Percentiles rank a stretch among this genome's conserved stretches.
Conservation (phyloP, 2,329 filamentous ascomycete genomes). For the Penicillium concentricum region DNA sequence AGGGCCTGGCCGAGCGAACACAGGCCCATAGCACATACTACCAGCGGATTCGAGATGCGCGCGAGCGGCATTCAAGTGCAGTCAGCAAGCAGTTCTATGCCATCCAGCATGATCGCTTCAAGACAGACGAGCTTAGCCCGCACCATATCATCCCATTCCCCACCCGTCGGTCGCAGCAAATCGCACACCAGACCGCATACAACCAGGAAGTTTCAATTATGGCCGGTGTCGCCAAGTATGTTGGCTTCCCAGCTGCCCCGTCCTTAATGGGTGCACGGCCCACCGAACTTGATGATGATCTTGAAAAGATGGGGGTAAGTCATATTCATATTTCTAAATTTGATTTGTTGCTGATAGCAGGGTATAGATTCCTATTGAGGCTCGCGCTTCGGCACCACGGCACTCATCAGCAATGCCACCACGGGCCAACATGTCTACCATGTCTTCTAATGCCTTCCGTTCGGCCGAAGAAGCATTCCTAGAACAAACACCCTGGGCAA, state of each 20-base stretch:
- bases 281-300: slow-evolving; percentile 78
- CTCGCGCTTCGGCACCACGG: slow-evolving; percentile 22
- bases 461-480: slow-evolving; percentile 77
- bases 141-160: slow-evolving; percentile 83
- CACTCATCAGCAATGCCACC: slow-evolving; percentile 29
- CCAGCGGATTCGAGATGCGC: slow-evolving; percentile 77
- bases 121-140: slow-evolving; percentile 71
- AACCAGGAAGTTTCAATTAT: slow-evolving; percentile 92
- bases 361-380: slow-evolving; percentile 32
- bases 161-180: slow-evolving; percentile 70
- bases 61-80: slow-evolving; percentile 75
- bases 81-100: slow-evolving; percentile 90
- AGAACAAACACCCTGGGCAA: slow-evolving; percentile 88
- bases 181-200: slow-evolving; percentile 84
- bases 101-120: slow-evolving; percentile 83
- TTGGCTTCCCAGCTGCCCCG: slow-evolving; percentile 95
- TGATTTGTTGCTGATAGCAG: slow-evolving; percentile 5
- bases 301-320: slow-evolving; percentile 85
- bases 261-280: slow-evolving; percentile 70
- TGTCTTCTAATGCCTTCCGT: slow-evolving; percentile 34
- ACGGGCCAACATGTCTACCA: slow-evolving; percentile 32
- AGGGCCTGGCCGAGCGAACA: slow-evolving; percentile 75
- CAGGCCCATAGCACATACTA: slow-evolving; percentile 90
- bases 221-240: slow-evolving; percentile 87
- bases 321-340: neutral